A percentile compares a stretch with the other conserved stretches of the same genome.
Conservation (phyloP, 2,329 filamentous ascomycete genomes). For the Fusarium compactum region DNA sequence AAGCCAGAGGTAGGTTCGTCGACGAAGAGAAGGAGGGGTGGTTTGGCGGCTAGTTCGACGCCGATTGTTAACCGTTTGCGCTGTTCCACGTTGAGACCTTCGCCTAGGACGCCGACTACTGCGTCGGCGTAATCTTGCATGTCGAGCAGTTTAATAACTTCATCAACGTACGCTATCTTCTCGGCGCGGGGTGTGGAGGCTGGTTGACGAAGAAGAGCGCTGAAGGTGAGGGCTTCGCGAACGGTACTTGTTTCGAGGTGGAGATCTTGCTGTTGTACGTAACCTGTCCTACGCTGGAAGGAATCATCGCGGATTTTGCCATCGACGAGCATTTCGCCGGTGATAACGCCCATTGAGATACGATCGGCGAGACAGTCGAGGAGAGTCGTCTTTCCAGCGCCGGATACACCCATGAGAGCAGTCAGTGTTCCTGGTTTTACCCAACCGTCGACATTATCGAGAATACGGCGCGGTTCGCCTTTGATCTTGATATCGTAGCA, state of each 20-base stretch:
- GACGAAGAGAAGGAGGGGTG: slow-evolving; percentile 63
- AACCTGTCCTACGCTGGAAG: slow-evolving; percentile 79
- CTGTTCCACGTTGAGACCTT: slow-evolving; percentile 63
- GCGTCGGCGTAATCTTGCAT: slow-evolving; percentile 68
- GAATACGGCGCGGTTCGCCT: slow-evolving; percentile 73
- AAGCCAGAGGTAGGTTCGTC: slow-evolving; percentile 68
- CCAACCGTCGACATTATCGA: slow-evolving; percentile 79
- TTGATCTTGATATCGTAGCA: slow-evolving; percentile 80
- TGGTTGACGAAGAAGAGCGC: slow-evolving; percentile 60
- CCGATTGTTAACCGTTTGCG: slow-evolving; percentile 65
- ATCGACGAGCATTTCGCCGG: slow-evolving; percentile 77
- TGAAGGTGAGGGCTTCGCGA: slow-evolving; percentile 56
- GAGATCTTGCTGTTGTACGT: slow-evolving; percentile 76
- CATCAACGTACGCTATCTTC: slow-evolving; percentile 65
- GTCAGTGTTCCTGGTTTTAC: slow-evolving; percentile 80
- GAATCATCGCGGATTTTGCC: slow-evolving; percentile 73
- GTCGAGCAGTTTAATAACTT: slow-evolving; percentile 66
- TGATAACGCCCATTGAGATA: slow-evolving; percentile 78
- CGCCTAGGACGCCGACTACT: slow-evolving; percentile 60
- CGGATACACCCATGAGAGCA: slow-evolving; percentile 70
- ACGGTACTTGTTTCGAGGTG: slow-evolving; percentile 60
- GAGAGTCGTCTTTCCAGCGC: slow-evolving; percentile 73
- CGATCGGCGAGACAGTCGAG: slow-evolving; percentile 74
- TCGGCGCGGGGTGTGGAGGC: slow-evolving; percentile 58
- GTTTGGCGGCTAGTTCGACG: slow-evolving; percentile 59